Evolutionary conservation across 2,329 filamentous ascomycete genomes (phyloP).

Genomic region (Sporothrix brasiliensis): DNA sequence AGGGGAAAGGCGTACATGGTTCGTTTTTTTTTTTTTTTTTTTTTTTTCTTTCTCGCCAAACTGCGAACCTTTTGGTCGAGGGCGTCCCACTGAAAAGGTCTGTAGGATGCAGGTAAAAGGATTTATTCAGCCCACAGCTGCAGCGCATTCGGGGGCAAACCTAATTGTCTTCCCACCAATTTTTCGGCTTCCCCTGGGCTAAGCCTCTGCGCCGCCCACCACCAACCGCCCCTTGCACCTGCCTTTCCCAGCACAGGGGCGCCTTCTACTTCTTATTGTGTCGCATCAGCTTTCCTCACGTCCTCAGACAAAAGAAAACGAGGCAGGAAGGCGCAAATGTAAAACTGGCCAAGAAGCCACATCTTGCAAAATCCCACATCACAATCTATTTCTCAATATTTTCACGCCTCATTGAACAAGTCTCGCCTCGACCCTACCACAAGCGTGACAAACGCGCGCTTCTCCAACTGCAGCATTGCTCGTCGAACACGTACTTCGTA

Average conservation of each 20-base stretch:
- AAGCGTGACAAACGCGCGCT: neutral
- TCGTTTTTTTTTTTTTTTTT: neutral
- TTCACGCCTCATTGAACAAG: neutral
- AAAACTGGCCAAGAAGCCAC: slow-evolving; percentile 9
- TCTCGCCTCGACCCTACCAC: neutral
- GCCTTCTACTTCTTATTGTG: slow-evolving; percentile 27
- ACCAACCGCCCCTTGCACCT: slow-evolving; percentile 12
- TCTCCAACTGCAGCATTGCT: neutral
- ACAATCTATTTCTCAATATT: neutral
- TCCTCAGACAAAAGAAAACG: neutral
- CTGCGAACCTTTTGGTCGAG: slow-evolving; percentile 2
- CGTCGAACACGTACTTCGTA: slow-evolving; percentile 2
- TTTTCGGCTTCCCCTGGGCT: slow-evolving; percentile 18
- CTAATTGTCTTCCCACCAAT: slow-evolving; percentile 1
- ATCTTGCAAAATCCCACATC: slow-evolving; percentile 25
- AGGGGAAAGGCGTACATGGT: neutral
- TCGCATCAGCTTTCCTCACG: slow-evolving; percentile 15
- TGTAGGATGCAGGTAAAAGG: neutral
- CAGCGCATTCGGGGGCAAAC: neutral
- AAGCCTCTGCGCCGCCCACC: slow-evolving; percentile 4
- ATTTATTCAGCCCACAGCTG: neutral
- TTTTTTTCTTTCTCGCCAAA: neutral
- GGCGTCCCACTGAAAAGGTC: neutral
- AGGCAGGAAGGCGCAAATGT: slow-evolving; percentile 5
- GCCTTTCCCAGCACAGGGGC: slow-evolving; percentile 1